Percentiles rank a stretch among this genome's conserved stretches.
These are phyloP conservation scores for Neopestalotiopsis sp. DNA, from an alignment of 2,329 filamentous ascomycete species.

Conservation along the genomic window DNA sequence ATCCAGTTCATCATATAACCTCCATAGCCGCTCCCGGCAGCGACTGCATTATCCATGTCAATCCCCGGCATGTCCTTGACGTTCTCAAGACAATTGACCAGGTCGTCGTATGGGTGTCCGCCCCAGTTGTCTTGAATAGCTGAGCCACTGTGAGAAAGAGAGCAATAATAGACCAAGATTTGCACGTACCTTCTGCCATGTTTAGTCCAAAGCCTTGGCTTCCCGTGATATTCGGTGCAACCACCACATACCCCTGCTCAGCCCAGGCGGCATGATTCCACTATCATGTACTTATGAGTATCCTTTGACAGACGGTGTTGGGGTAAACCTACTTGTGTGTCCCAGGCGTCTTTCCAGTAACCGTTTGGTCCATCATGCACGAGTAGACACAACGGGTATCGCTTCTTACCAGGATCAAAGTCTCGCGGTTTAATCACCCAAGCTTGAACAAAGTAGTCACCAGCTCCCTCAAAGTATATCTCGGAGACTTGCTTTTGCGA, in stretches of 20 bases:
- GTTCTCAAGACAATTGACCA: conserved; percentile 58
- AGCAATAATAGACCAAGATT: rapidly evolving
- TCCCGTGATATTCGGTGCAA: conserved; percentile 65
- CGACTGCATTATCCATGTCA: conserved; percentile 57
- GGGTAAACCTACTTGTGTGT: conserved; percentile 41
- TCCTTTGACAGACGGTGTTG: background rate
- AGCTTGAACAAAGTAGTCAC: conserved; percentile 42
- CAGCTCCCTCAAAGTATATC: conserved; percentile 46
- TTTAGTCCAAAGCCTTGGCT: conserved; percentile 60
- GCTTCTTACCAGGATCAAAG: conserved; percentile 42
- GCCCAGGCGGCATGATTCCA: conserved; percentile 63
- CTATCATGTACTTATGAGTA: conserved; percentile 28
- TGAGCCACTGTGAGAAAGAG: conserved; percentile 32
- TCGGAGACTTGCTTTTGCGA: conserved; percentile 44
- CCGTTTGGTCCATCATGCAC: conserved; percentile 48
- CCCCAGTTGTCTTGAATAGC: conserved; percentile 60
- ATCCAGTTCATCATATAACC: conserved; percentile 68
- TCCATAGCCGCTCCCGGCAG: conserved; percentile 60
- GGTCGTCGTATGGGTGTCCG: conserved; percentile 58
- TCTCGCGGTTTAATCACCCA: conserved; percentile 45
- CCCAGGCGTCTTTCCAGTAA: conserved; percentile 61
- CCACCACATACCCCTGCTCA: conserved; percentile 64
- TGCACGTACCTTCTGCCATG: conserved; percentile 36
- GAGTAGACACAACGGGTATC: conserved; percentile 44
- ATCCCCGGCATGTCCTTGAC: conserved; percentile 58